phyloP scores from a whole-genome alignment of 1,139 yeast genomes.

The Suhomyces atakaporum region DNA sequence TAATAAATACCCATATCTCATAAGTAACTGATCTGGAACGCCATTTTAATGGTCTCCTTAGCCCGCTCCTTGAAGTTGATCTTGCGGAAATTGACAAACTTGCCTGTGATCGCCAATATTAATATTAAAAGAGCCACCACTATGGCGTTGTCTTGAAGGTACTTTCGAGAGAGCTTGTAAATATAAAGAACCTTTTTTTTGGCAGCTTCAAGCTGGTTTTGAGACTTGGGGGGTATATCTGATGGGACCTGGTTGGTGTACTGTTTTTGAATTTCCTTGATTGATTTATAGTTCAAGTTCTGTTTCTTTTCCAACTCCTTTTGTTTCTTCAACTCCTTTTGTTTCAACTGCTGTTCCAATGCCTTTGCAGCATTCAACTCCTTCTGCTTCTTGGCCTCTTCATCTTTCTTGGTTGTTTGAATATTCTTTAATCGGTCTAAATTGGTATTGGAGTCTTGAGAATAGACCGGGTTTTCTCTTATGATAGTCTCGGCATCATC shows the following conservation, averaged over 20 bases:
- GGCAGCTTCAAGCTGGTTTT: slow-evolving; percentile 12
- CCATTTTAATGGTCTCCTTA: slow-evolving; percentile 45
- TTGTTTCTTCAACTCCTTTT: slow-evolving; percentile 25
- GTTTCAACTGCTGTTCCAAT: slow-evolving; percentile 21
- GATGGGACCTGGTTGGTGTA: slow-evolving; percentile 7
- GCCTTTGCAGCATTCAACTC: slow-evolving; percentile 16
- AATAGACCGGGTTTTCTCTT: slow-evolving; percentile 22
- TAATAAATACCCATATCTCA: too few species aligned
- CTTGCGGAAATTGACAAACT: slow-evolving; percentile 27
- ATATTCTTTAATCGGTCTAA: slow-evolving; percentile 22
- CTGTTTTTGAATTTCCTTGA: slow-evolving; percentile 17
- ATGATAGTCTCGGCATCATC: slow-evolving; percentile 32
- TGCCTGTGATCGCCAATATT: slow-evolving; percentile 23
- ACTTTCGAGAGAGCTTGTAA: slow-evolving; percentile 22
- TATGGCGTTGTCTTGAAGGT: slow-evolving; percentile 34
- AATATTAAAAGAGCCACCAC: slow-evolving; percentile 27
- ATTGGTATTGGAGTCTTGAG: slow-evolving; percentile 17
- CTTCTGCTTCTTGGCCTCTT: slow-evolving; percentile 21
- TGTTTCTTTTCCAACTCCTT: slow-evolving; percentile 28
- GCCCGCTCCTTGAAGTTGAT: slow-evolving; percentile 34
- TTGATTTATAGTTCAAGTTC: slow-evolving; percentile 37
- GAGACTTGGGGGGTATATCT: slow-evolving; percentile 4
- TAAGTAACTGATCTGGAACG: slow-evolving; percentile 46
- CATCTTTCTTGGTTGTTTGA: slow-evolving; percentile 19
- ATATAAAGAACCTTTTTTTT: slow-evolving; percentile 19